These are phyloP conservation scores for Penicillium sp. DNA, from an alignment of 2,329 filamentous ascomycete species.

Conservation along the genomic window DNA sequence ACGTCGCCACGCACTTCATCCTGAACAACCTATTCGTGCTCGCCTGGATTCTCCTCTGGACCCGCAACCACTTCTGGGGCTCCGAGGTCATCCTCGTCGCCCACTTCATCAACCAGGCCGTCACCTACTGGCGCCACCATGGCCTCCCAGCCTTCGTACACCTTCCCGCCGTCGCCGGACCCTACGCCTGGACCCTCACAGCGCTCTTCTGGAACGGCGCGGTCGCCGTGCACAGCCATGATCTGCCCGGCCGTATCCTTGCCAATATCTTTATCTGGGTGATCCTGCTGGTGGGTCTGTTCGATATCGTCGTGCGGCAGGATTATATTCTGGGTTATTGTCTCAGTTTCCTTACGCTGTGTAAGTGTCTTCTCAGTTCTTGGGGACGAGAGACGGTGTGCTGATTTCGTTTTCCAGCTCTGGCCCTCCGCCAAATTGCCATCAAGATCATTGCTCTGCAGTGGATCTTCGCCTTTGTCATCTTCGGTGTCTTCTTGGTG, in stretches of 20 bases:
- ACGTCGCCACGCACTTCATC: constrained; percentile 83
- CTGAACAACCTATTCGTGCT: constrained; percentile 81
- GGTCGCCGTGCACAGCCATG: constrained; percentile 71
- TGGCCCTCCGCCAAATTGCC: constrained; percentile 76
- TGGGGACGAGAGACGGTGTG: not conserved
- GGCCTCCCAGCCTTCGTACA: constrained; percentile 74
- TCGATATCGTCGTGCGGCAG: constrained; percentile 74
- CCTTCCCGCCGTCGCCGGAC: constrained; percentile 71
- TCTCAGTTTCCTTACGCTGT: constrained; percentile 70
- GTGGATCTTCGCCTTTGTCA: constrained; percentile 89
- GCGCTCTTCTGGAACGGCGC: constrained; percentile 89
- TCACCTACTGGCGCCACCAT: constrained; percentile 78
- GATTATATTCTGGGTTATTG: constrained; percentile 78
- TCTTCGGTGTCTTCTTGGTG: constrained; percentile 74
- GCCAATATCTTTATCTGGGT: constrained; percentile 90
- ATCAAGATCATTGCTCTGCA: constrained; percentile 75
- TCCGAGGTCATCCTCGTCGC: constrained; percentile 73
- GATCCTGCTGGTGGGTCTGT: constrained; percentile 72
- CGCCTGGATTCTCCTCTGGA: constrained; percentile 81
- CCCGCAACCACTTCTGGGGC: constrained; percentile 71
- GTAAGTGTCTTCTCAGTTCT: constrained; percentile 48
- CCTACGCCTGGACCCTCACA: constrained; percentile 82
- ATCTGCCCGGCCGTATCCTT: constrained; percentile 71
- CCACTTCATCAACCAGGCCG: constrained; percentile 79
- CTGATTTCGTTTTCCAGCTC: constrained; percentile 43